Percentiles rank a stretch among this genome's conserved stretches.
These are phyloP conservation scores for Acanthamoeba lenticulata DNA, from an alignment of 208 protist genomes.

Conservation along the genomic window DNA sequence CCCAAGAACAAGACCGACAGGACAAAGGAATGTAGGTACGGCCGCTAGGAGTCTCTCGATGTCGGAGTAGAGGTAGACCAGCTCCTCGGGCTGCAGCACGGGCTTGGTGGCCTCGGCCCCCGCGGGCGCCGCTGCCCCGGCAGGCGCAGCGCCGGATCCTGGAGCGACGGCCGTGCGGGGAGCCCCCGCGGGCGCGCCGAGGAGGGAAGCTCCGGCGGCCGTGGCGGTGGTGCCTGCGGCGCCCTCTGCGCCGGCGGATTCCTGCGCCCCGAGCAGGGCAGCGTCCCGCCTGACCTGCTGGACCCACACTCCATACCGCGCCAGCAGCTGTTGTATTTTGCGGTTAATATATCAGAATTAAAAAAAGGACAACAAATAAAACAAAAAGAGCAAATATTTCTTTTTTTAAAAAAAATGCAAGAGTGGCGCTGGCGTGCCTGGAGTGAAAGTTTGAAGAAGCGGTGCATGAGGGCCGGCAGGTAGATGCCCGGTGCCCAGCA, in stretches of 20 bases:
- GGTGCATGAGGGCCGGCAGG: constrained; percentile 12
- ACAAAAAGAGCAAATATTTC: background rate
- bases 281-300: background rate
- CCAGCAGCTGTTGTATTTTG: background rate
- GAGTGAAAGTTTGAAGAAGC: constrained; percentile 65
- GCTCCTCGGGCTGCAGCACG: background rate
- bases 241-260: background rate
- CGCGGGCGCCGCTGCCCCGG: background rate
- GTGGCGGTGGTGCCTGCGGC: background rate
- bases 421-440: background rate
- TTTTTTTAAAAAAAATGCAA: too few relatives aligned
- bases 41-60: background rate
- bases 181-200: background rate
- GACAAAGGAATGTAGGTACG: background rate
- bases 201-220: background rate
- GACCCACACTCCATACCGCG: background rate
- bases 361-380: background rate
- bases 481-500: constrained; percentile 53
- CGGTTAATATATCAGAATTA: background rate
- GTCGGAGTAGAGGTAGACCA: constrained; percentile 37
- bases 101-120: background rate
- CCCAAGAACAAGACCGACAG: background rate
- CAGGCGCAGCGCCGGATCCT: background rate
- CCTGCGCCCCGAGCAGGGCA: background rate
- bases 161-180: background rate